Conservation (phyloP, 192 early-diverging fungal genomes). For the Entrophospora sp. region DNA sequence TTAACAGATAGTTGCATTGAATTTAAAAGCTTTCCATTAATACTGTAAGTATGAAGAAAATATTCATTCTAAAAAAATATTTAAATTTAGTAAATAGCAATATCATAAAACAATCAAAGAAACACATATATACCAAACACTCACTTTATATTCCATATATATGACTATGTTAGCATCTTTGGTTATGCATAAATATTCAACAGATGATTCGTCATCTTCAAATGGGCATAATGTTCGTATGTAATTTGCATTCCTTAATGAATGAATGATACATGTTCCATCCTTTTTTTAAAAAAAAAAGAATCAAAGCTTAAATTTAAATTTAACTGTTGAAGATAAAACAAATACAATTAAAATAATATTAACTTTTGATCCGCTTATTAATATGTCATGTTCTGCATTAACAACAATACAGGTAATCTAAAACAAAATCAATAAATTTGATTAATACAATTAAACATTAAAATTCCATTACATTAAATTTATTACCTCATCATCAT, state of each 20-base stretch:
- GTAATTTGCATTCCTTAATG: conserved; percentile 14
- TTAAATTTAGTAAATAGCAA: background rate
- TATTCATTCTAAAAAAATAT: conserved; percentile 6
- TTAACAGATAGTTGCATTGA: background rate
- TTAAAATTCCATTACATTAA: too few relatives aligned
- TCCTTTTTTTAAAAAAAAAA: background rate
- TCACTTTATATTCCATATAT: conserved; percentile 11
- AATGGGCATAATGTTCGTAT: conserved; percentile 14
- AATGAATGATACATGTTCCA: conserved; percentile 20
- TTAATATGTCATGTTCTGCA: conserved; percentile 19
- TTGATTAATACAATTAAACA: too few relatives aligned
- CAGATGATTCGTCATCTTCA: background rate
- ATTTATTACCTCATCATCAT: conserved; percentile 17
- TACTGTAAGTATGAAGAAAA: conserved; percentile 15
- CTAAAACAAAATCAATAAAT: background rate
- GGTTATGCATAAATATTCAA: conserved; percentile 14
- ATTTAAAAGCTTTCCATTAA: conserved; percentile 18
- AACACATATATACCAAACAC: background rate
- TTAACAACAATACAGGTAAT: conserved; percentile 17
- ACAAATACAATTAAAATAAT: background rate
- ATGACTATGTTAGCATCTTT: conserved; percentile 12
- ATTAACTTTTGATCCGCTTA: conserved; percentile 17
- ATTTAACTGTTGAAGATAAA: background rate
- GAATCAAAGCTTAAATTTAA: background rate
- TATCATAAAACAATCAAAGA: background rate